Base-by-base conservation (phyloP, 177 flowering plant species). In the Vitis hybrid region DNA sequence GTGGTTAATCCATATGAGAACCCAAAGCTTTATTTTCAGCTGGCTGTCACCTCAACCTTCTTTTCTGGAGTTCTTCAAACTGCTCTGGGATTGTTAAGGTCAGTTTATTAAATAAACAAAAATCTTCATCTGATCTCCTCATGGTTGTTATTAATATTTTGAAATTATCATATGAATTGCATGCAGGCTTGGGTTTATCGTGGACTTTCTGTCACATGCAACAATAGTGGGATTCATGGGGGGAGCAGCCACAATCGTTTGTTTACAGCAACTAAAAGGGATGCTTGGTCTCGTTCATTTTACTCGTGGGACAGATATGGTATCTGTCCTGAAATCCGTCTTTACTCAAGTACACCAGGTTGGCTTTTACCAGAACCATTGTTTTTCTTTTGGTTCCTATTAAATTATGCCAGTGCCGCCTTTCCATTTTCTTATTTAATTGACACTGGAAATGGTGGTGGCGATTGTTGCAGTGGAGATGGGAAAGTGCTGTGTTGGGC, bases 401-500 rank as follows among this genome's bases (percentile, higher is more conserved):
- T 23, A 23, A 23, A 23, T 23, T 23, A 23, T 23, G 2, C 2
- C 26, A 1, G 26, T 23, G 26, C 26, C 26, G 2, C 26, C 2
- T 23, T 23, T 23, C 26, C 26, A 23, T 34, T 34, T 34, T 34
- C 39, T 34, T 34, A 34, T 34, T 34, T 34, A 5, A 34, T 34
- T 34, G 6, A 34, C 39, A 5, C 39, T 34, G 39, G 39, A 34
- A 34, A 34, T 34, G 66, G n/a, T 77, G 69, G 61, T 62, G 60
- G 60, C 34, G 6, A 18, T 49, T 5, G 61, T 64, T 85, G 78
- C 89, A 89, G 93, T 89, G 93, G 94, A 87, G 87, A 81, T 90
- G 91, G 92, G 91, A 90, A 68, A 90, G 89, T 76, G 84, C 68
- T 30, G 84, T 87, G 2, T 67, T 90, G 73, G 94, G 94, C 23